Conservation (phyloP, 2,329 filamentous ascomycete genomes). For the Sporothrix phasma region DNA sequence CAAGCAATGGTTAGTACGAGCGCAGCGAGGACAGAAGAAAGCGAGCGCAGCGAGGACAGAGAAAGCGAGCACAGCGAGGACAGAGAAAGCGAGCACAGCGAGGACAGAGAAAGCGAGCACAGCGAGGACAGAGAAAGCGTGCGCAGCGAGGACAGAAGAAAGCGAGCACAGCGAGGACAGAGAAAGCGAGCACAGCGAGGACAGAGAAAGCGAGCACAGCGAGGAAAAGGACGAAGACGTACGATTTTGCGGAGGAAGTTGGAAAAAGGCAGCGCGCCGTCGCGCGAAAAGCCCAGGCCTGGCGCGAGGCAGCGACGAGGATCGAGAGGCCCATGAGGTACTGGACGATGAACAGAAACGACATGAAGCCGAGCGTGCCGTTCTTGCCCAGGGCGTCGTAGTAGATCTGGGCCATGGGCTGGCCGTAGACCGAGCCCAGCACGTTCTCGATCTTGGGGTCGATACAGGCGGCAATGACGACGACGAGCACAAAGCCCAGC, state of each 20-base stretch:
- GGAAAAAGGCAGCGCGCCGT: constrained; percentile 52
- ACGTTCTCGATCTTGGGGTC: constrained; percentile 40
- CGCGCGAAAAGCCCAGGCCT: constrained; percentile 55
- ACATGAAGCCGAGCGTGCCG: constrained; percentile 49
- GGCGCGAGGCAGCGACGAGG: constrained; percentile 47
- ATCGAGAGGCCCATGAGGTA: constrained; percentile 52
- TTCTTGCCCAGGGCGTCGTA: constrained; percentile 50
- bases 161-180: not conserved
- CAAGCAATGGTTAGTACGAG: not conserved
- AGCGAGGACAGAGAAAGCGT: not conserved
- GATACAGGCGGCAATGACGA: constrained; percentile 49
- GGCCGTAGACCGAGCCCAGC: constrained; percentile 41
- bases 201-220: not conserved
- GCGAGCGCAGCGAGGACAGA: too few relatives aligned
- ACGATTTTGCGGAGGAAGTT: constrained; percentile 44
- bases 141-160: not conserved
- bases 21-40: not conserved
- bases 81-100: not conserved
- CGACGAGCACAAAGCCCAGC: constrained; percentile 47
- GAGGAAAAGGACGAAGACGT: constrained; percentile 2
- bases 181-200: not conserved
- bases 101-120: not conserved
- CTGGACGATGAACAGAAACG: constrained; percentile 49
- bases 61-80: not conserved
- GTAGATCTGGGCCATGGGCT: constrained; percentile 47